Conservation (phyloP, 176 grass and related monocot genomes). For the Triticum monococcum region DNA sequence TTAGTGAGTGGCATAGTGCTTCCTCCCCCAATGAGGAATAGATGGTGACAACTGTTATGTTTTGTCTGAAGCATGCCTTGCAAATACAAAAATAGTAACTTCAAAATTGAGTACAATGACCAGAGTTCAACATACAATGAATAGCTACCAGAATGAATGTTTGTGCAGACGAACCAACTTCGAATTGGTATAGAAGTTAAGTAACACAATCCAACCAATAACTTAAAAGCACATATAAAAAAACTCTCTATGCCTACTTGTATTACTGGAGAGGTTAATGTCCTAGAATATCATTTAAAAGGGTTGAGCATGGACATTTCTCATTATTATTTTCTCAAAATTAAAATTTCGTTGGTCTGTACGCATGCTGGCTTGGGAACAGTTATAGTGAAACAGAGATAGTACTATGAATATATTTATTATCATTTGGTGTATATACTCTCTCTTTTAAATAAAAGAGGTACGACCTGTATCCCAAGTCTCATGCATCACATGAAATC, state of each 20-base stretch:
- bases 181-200: neutral
- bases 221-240: neutral
- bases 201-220: neutral
- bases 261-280: neutral
- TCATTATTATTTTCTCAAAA: neutral
- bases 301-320: neutral
- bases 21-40: slow-evolving; percentile 94
- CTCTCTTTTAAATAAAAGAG: neutral
- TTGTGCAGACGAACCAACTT: neutral
- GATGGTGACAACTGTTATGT: slow-evolving; percentile 83
- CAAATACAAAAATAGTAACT: slow-evolving; percentile 9
- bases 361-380: neutral
- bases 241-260: neutral
- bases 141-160: neutral
- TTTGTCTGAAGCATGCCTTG: slow-evolving; percentile 94
- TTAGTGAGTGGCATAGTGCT: slow-evolving; percentile 92
- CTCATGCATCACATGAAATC: slow-evolving; percentile 3
- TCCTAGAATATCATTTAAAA: neutral
- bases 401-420: neutral
- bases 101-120: neutral
- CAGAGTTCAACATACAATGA: neutral
- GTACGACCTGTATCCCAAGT: neutral
- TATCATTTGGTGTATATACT: neutral
- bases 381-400: neutral
- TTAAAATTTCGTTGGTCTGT: neutral